Percentiles rank a stretch among this genome's conserved stretches.
phyloP scores from a whole-genome alignment of 208 protist species.

The Acanthamoeba castellanii region DNA sequence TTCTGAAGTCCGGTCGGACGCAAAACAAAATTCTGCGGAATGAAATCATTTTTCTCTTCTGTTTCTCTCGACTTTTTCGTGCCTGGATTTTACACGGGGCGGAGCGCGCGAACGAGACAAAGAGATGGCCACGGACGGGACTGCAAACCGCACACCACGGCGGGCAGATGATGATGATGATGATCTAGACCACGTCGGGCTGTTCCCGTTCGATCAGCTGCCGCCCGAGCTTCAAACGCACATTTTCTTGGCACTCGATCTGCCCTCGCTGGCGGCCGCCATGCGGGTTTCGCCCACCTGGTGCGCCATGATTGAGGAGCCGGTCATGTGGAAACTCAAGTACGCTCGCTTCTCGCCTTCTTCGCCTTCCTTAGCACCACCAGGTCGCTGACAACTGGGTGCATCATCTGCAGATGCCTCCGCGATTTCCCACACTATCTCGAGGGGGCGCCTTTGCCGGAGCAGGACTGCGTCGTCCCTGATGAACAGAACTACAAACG shows the following conservation, averaged over 20 bases:
- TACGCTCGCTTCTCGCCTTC: not conserved
- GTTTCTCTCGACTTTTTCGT: no score
- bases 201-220: conserved; percentile 44
- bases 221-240: conserved; percentile 36
- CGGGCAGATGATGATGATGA: not conserved
- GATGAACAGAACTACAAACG: conserved; percentile 45
- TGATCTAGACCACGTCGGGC: no score
- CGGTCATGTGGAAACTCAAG: conserved; percentile 53
- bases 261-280: not conserved
- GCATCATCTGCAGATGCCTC: not conserved
- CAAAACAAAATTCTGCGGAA: not conserved
- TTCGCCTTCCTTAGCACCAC: not conserved
- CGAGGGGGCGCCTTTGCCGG: not conserved
- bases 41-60: no score
- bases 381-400: not conserved
- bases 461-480: not conserved
- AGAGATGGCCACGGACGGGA: no score
- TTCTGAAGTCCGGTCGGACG: not conserved
- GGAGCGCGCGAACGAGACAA: no score
- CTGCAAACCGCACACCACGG: no score
- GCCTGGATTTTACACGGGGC: no score
- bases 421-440: conserved; percentile 6
- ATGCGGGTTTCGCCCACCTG: not conserved
- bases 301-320: conserved; percentile 24
- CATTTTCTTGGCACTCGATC: conserved; percentile 31